Conservation (phyloP, 1,139 yeast genomes). For the Pichia cactophila region DNA sequence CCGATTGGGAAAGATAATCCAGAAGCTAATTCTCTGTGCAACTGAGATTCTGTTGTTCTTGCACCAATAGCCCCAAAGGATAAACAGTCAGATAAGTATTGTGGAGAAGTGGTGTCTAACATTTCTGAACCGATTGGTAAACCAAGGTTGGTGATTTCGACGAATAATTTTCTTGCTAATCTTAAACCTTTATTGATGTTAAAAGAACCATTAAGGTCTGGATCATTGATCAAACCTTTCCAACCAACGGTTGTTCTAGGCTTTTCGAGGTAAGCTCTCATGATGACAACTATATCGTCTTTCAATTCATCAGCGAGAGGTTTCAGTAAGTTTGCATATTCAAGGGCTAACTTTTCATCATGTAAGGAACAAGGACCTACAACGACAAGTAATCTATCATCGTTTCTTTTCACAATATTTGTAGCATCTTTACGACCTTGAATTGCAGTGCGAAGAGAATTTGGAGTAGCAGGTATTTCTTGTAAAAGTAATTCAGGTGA, state of each 20-base stretch:
- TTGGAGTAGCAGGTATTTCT: constrained; percentile 63
- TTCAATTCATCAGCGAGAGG: constrained; percentile 59
- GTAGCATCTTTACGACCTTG: constrained; percentile 72
- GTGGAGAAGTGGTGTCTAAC: constrained; percentile 98
- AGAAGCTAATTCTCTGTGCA: constrained; percentile 94
- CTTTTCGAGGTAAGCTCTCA: constrained; percentile 97
- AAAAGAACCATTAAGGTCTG: constrained; percentile 86
- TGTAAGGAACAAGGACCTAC: constrained; percentile 96
- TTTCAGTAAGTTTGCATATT: constrained; percentile 69
- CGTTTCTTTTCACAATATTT: constrained; percentile 61
- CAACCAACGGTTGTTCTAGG: constrained; percentile 99
- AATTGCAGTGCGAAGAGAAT: constrained; percentile 60
- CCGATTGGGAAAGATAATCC: constrained; percentile 98
- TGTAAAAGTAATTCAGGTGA: constrained; percentile 81
- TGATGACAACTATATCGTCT: constrained; percentile 72
- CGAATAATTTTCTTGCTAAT: constrained; percentile 78
- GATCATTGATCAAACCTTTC: constrained; percentile 97
- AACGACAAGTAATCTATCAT: constrained; percentile 72
- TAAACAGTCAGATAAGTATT: constrained; percentile 82
- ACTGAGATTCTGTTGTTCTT: constrained; percentile 95
- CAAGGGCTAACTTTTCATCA: constrained; percentile 83
- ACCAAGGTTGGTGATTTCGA: constrained; percentile 68
- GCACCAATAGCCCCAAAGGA: constrained; percentile 99
- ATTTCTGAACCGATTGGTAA: constrained; percentile 94
- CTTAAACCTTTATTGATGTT: constrained; percentile 93